These are phyloP conservation scores for Xylariaceae sp. DNA, from an alignment of 2,329 filamentous ascomycete species.

Conservation along the genomic window DNA sequence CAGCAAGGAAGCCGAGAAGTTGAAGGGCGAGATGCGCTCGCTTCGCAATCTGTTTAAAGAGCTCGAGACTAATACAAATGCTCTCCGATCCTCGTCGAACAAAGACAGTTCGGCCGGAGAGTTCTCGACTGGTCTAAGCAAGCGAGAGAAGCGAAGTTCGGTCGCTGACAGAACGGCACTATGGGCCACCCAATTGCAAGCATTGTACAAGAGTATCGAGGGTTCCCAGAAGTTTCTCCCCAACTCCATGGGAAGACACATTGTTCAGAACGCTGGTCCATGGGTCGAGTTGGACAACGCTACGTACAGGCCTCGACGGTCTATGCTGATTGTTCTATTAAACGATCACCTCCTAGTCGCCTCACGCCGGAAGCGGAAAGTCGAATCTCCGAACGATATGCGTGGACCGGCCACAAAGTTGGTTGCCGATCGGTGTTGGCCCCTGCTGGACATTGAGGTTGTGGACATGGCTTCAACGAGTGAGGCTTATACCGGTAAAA, in stretches of 20 bases:
- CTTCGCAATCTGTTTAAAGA: slow-evolving; percentile 89
- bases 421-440: slow-evolving; percentile 91
- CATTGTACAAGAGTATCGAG: slow-evolving; percentile 94
- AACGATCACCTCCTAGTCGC: slow-evolving; percentile 94
- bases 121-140: slow-evolving; percentile 53
- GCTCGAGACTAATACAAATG: slow-evolving; percentile 71
- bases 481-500: slow-evolving; percentile 51
- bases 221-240: slow-evolving; percentile 96
- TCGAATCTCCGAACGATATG: slow-evolving; percentile 56
- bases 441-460: slow-evolving; percentile 85
- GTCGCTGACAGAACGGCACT: slow-evolving; percentile 65
- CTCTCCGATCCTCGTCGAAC: slow-evolving; percentile 55
- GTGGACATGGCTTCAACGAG: slow-evolving; percentile 73
- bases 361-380: slow-evolving; percentile 84
- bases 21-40: slow-evolving; percentile 92
- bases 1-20: slow-evolving; percentile 96
- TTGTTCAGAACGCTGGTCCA: slow-evolving; percentile 83
- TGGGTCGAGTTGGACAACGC: slow-evolving; percentile 98
- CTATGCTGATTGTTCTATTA: slow-evolving; percentile 85
- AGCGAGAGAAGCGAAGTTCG: slow-evolving; percentile 81
- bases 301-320: slow-evolving; percentile 86
- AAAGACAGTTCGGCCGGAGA: slow-evolving; percentile 47
- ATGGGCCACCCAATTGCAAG: slow-evolving; percentile 68
- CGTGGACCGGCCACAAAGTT: slow-evolving; percentile 64
- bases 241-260: slow-evolving; percentile 83